These are phyloP conservation scores for Fusarium secorum DNA, from an alignment of 2,329 filamentous ascomycete species.

Conservation along the genomic window DNA sequence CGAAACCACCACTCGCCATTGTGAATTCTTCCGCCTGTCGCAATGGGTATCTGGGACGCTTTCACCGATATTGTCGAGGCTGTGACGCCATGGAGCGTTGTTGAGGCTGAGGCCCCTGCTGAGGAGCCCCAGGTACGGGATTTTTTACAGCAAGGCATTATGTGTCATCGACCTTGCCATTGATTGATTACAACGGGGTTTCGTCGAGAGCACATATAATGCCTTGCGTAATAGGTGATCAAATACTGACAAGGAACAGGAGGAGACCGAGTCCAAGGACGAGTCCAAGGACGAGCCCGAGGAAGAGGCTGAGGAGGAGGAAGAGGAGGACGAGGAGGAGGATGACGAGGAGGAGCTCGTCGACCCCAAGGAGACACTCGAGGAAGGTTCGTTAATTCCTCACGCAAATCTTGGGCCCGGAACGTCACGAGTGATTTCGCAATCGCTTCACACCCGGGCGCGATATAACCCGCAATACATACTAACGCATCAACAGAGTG, in stretches of 20 bases:
- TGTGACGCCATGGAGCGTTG: constrained; percentile 69
- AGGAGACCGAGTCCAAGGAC: constrained; percentile 61
- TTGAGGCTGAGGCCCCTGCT: constrained; percentile 73
- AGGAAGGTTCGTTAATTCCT: constrained; percentile 78
- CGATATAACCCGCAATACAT: constrained; percentile 12
- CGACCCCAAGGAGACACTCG: constrained; percentile 86
- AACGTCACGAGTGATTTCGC: constrained; percentile 31
- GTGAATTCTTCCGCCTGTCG: constrained; percentile 50
- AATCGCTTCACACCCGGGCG: constrained; percentile 16
- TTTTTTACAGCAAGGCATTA: constrained; percentile 31
- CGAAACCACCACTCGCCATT: constrained; percentile 53
- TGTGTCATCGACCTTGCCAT: constrained; percentile 10
- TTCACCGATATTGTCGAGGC: constrained; percentile 71
- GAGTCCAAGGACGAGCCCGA: constrained; percentile 45
- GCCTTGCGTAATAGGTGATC: background rate
- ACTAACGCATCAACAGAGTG: constrained; percentile 71
- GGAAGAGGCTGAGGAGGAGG: constrained; percentile 55
- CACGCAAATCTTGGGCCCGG: background rate
- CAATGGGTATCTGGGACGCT: constrained; percentile 73
- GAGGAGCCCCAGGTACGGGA: constrained; percentile 65
- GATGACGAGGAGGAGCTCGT: constrained; percentile 84
- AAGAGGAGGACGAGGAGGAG: constrained; percentile 65
- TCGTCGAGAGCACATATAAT: background rate
- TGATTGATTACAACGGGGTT: constrained; percentile 24
- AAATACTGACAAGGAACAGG: constrained; percentile 40